Evolutionary conservation across 371 early-diverging fungal species (phyloP).

Genomic region (Mucor racemosus): DNA sequence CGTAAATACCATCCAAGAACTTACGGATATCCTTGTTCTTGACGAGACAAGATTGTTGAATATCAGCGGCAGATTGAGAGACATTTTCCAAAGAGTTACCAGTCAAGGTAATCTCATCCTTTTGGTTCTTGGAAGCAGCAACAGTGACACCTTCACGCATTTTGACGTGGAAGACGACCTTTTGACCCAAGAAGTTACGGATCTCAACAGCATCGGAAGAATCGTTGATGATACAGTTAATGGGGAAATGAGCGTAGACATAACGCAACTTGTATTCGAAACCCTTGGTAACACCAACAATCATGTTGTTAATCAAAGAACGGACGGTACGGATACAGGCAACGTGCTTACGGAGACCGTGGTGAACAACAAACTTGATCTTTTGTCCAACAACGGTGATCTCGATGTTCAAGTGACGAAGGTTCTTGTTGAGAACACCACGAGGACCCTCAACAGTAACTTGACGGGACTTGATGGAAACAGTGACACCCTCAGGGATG

Average conservation of each 20-base stretch:
- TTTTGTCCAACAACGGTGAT: conserved; percentile 52
- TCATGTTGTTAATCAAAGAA: conserved; percentile 97
- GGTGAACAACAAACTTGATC: conserved; percentile 93
- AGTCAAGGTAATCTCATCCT: conserved; percentile 96
- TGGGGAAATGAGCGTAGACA: conserved; percentile 99
- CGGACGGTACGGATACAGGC: conserved; percentile 98
- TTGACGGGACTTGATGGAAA: conserved; percentile 78
- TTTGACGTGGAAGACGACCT: conserved; percentile 87
- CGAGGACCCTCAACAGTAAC: conserved; percentile 88
- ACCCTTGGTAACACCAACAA: conserved; percentile 99
- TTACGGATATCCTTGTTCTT: conserved; percentile 98
- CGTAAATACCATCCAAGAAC: conserved; percentile 99
- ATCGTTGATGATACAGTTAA: conserved; percentile 94
- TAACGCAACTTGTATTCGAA: conserved; percentile 99
- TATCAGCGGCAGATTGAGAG: conserved; percentile 93
- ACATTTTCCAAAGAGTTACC: conserved; percentile 98
- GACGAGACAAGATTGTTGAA: conserved; percentile 78
- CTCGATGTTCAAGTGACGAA: conserved; percentile 96
- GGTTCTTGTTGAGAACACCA: conserved; percentile 89
- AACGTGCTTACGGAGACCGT: conserved; percentile 97
- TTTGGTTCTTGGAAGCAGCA: conserved; percentile 83
- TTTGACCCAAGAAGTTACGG: conserved; percentile 99
- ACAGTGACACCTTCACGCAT: conserved; percentile 94
- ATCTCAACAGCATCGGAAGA: conserved; percentile 90
- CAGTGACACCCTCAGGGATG: conserved; percentile 81